A percentile compares a stretch with the other conserved stretches of the same genome.
These are phyloP conservation scores for Chalciporus sphaerocephalus DNA, from an alignment of 768 basidiomycete genomes.

Conservation along the genomic window DNA sequence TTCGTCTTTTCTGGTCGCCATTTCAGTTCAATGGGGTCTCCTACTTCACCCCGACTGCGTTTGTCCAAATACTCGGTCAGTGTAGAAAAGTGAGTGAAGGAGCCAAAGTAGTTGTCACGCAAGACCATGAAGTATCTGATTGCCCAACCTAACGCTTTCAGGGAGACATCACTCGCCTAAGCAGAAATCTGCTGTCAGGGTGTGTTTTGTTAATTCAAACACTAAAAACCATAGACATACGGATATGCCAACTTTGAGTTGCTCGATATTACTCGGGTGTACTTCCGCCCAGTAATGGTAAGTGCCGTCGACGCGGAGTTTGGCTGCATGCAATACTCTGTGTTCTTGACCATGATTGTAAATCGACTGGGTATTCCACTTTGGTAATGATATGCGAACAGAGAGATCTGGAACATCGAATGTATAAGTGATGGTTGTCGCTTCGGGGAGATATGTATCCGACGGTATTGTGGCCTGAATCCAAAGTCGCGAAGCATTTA, in stretches of 20 bases:
- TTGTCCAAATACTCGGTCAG: constrained; percentile 80
- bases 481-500: constrained; percentile 56
- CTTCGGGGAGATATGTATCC: constrained; percentile 67
- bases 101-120: constrained; percentile 91
- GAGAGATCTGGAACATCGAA: constrained; percentile 55
- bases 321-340: constrained; percentile 56
- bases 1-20: constrained; percentile 84
- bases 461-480: constrained; percentile 57
- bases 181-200: constrained; percentile 1
- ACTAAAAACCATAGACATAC: constrained; percentile 34
- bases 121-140: constrained; percentile 84
- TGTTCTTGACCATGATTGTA: constrained; percentile 58
- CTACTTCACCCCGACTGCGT: constrained; percentile 53
- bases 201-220: background rate
- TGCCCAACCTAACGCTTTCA: constrained; percentile 81
- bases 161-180: constrained; percentile 51
- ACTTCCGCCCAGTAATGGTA: constrained; percentile 73
- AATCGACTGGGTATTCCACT: constrained; percentile 83
- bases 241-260: constrained; percentile 61
- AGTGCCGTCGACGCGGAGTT: constrained; percentile 57
- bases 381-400: constrained; percentile 66
- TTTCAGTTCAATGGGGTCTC: constrained; percentile 78
- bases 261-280: constrained; percentile 69
- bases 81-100: constrained; percentile 90
- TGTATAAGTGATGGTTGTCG: constrained; percentile 60